Evolutionary conservation across 805 yeast species (phyloP).

Genomic region (Candida dendrica): DNA sequence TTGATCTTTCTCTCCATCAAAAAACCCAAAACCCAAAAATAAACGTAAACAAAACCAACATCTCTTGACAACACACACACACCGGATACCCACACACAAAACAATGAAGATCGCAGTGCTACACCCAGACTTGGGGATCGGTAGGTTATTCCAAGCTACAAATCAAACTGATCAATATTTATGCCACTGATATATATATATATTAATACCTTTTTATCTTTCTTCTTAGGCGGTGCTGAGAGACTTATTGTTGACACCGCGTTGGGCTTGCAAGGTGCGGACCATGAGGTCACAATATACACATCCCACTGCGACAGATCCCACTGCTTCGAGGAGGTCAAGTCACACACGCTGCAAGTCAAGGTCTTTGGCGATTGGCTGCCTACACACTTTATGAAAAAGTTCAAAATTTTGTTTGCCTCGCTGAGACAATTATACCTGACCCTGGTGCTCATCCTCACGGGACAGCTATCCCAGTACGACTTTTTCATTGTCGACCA

Average conservation of each 20-base stretch:
- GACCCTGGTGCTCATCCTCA: conserved; percentile 34
- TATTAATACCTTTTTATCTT: not conserved
- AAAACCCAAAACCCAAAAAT: too few species aligned
- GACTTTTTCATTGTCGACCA: conserved; percentile 87
- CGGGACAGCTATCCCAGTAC: conserved; percentile 40
- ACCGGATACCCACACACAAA: too few species aligned
- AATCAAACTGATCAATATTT: too few species aligned
- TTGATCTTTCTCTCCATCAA: too few species aligned
- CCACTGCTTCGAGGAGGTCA: conserved; percentile 90
- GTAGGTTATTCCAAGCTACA: too few species aligned
- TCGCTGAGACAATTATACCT: conserved; percentile 74
- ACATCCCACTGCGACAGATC: conserved; percentile 85
- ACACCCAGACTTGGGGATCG: conserved; percentile 96
- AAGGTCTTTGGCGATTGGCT: conserved; percentile 75
- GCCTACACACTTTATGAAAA: conserved; percentile 64
- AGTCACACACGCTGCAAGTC: conserved; percentile 49
- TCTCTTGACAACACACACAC: not conserved
- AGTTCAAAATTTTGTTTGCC: conserved; percentile 75
- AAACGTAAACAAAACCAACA: too few species aligned
- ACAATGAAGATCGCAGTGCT: conserved; percentile 66
- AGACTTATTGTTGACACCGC: conserved; percentile 96
- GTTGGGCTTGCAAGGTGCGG: conserved; percentile 64
- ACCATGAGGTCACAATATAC: conserved; percentile 59
- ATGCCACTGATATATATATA: too few species aligned
- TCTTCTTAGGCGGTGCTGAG: conserved; percentile 81